Conservation (phyloP, 2,329 filamentous ascomycete genomes). For the Curvularia verruculosa region DNA sequence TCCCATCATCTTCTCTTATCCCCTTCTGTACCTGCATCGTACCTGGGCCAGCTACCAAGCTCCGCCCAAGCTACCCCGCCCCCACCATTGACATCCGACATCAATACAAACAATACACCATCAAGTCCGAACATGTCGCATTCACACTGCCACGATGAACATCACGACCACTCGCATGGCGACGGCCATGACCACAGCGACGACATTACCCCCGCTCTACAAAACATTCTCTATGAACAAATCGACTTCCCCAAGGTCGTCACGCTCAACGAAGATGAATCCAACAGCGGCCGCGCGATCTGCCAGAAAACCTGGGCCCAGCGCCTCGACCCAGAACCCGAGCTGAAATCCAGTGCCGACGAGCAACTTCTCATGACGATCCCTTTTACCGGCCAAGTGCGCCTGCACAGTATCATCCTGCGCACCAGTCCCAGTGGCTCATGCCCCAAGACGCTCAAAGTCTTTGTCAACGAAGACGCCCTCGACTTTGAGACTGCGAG, state of each 20-base stretch:
- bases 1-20: background rate
- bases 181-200: slow-evolving; percentile 80
- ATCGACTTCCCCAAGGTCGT: slow-evolving; percentile 86
- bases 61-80: slow-evolving; percentile 39
- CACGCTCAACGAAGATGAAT: slow-evolving; percentile 79
- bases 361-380: slow-evolving; percentile 93
- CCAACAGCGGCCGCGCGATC: slow-evolving; percentile 73
- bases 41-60: background rate
- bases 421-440: slow-evolving; percentile 73
- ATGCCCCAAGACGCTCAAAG: slow-evolving; percentile 81
- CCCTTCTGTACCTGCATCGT: slow-evolving; percentile 2
- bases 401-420: slow-evolving; percentile 86
- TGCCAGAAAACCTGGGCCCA: slow-evolving; percentile 92
- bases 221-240: slow-evolving; percentile 88
- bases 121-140: slow-evolving; percentile 14
- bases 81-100: slow-evolving; percentile 13
- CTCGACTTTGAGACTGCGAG: slow-evolving; percentile 82
- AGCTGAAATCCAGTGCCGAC: slow-evolving; percentile 84
- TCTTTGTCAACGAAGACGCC: slow-evolving; percentile 82
- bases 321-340: slow-evolving; percentile 71
- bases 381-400: slow-evolving; percentile 92
- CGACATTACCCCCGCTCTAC: slow-evolving; percentile 88
- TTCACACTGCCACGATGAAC: slow-evolving; percentile 33
- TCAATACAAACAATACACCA: slow-evolving; percentile 9
- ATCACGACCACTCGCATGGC: slow-evolving; percentile 39